Evolutionary conservation across 352 stramenopile genomes (phyloP), one percentile per base, ranked within the genome.

Genomic region (Pythium myriotylum): DNA sequence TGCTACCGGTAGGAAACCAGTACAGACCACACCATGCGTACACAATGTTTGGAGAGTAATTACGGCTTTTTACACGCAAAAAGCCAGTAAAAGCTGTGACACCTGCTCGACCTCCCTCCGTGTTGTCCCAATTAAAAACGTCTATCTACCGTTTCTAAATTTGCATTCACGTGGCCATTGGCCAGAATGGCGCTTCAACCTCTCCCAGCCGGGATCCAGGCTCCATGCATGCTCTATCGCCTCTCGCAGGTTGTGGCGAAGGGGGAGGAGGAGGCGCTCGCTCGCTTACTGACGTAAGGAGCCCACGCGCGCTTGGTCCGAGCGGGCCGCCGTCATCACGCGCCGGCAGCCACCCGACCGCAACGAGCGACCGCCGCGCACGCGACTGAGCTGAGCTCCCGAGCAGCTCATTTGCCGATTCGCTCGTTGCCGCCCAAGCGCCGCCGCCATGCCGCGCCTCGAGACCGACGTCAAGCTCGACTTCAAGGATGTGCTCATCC

Each of bases 401-500:
- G 42, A n/a, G 46, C 32, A 41, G 35, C 52, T 68, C 61, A 68
- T 68, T 68, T 68, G 61, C 61, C 61, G 62, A 59, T 68, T 68
- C 62, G 45, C 55, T 68, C 53, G 40, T 23, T 61, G 53, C 43
- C 19, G 33, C 61, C 27, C 61, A 68, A 58, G 61, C 47, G 23
- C 45, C 27, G 52, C 55, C 56, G 17, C 41, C 22, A 97, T 97
- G 88, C 81, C 89, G 65, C 84, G 90, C 54, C 89, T 97, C 57
- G 91, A 97, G 73, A 87, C 79, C 4, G 91, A 97, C 49, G 63
- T 96, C 45, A 94, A 94, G 41, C 76, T 97, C 43, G 91, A 97
- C 72, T 97, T 97, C 70, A 97, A 97, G 73, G 91, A 97, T 65
- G 91, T 97, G 56, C 81, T 97, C 17, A 97, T 97, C 73, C 85